Evolutionary conservation across 495 filamentous ascomycete genomes (phyloP).

Genomic region (Penicillium salamii): DNA sequence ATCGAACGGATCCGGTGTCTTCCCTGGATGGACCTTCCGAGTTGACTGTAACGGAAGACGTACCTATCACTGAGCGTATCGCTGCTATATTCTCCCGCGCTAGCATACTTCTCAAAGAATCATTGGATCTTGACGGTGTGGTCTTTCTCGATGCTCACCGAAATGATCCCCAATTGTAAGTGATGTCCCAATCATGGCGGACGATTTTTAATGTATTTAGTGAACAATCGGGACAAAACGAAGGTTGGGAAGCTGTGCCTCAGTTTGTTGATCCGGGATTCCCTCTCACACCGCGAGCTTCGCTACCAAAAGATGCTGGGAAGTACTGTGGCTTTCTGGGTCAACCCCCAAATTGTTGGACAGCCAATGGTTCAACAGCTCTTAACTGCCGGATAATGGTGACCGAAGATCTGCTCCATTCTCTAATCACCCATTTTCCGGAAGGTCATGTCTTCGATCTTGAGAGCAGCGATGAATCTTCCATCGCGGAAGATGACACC

Average conservation of each 20-base stretch:
- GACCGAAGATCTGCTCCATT: constrained; percentile 21
- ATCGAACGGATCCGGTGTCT: background rate
- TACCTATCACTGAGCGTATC: constrained; percentile 9
- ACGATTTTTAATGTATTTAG: background rate
- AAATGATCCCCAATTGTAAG: constrained; percentile 10
- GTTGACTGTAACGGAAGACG: background rate
- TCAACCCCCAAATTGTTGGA: constrained; percentile 1
- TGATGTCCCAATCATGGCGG: background rate
- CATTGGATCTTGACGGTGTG: constrained; percentile 37
- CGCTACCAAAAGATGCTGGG: background rate
- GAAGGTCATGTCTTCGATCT: constrained; percentile 30
- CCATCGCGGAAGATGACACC: background rate
- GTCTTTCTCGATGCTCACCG: constrained; percentile 31
- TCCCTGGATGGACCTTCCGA: background rate
- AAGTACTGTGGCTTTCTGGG: constrained; percentile 14
- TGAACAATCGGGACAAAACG: background rate
- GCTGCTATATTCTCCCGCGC: constrained; percentile 32
- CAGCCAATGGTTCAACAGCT: background rate
- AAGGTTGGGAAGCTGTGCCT: background rate
- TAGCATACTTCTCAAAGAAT: constrained; percentile 28
- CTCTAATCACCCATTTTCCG: constrained; percentile 26
- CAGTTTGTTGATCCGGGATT: background rate
- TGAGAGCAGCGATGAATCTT: background rate
- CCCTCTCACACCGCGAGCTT: constrained; percentile 10
- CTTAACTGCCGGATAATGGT: background rate